These are phyloP conservation scores for Paragyromitra xinjiangensis DNA, from an alignment of 495 filamentous ascomycete genomes.

Conservation along the genomic window DNA sequence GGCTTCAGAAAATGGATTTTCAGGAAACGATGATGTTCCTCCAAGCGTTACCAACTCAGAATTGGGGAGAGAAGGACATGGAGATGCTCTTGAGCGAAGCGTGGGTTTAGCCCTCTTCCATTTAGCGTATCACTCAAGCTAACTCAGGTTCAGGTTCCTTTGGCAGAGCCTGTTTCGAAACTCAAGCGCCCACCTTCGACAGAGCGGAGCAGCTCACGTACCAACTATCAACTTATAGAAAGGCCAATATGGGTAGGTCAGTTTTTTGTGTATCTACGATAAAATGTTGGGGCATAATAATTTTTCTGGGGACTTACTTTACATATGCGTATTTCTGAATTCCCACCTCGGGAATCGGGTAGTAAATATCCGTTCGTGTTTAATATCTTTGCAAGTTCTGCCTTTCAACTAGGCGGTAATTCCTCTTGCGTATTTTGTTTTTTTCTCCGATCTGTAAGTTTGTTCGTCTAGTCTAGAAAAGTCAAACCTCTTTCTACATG, in stretches of 20 bases:
- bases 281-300: slow-evolving; percentile 30
- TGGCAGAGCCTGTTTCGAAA: slow-evolving; percentile 57
- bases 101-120: slow-evolving; percentile 59
- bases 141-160: slow-evolving; percentile 48
- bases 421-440: neutral
- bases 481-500: no score
- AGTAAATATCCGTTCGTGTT: slow-evolving; percentile 40
- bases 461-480: neutral
- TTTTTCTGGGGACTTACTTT: slow-evolving; percentile 32
- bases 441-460: neutral
- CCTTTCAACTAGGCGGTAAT: neutral
- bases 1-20: slow-evolving; percentile 96
- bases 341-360: neutral
- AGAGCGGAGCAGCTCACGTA: slow-evolving; percentile 44
- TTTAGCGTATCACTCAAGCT: neutral
- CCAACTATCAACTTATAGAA: slow-evolving; percentile 46
- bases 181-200: slow-evolving; percentile 55
- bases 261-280: slow-evolving; percentile 32
- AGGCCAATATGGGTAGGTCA: neutral
- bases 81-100: slow-evolving; percentile 90
- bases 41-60: slow-evolving; percentile 90
- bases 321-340: slow-evolving; percentile 20
- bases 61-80: slow-evolving; percentile 98
- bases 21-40: slow-evolving; percentile 97
- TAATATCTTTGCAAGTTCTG: slow-evolving; percentile 20